Evolutionary conservation across 257 asterid species (phyloP).

Genomic region (Solanum sejunctum): DNA sequence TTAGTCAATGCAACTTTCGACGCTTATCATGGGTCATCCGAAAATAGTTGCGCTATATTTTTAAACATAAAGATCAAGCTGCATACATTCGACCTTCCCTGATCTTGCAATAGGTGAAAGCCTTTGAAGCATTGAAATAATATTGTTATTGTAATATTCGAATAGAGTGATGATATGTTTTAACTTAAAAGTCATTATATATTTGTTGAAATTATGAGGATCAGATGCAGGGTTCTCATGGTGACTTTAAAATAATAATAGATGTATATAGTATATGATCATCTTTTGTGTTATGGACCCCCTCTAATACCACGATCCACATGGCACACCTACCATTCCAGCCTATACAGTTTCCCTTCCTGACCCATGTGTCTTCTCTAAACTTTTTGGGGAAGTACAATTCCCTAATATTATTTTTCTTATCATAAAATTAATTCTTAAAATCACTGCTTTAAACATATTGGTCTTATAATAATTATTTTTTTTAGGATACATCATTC

Average conservation of each 20-base stretch:
- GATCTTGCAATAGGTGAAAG: too few species aligned
- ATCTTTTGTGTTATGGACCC: constrained; percentile 2
- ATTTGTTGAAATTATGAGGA: neutral
- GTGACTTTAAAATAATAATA: neutral
- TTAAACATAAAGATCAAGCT: too few species aligned
- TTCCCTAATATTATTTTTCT: neutral
- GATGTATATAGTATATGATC: neutral
- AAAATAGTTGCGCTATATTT: too few species aligned
- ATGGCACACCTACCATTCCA: constrained; percentile 38
- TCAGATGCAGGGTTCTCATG: neutral
- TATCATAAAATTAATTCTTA: neutral
- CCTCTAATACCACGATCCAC: constrained; percentile 13
- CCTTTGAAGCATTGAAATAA: too few species aligned
- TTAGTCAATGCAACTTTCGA: too few species aligned
- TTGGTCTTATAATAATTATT: neutral
- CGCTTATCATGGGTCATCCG: too few species aligned
- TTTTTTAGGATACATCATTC: constrained; percentile 64
- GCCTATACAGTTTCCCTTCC: constrained; percentile 26
- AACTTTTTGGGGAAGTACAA: neutral
- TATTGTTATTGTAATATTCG: neutral
- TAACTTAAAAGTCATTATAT: neutral
- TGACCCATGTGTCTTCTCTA: constrained; percentile 17
- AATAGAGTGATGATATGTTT: neutral
- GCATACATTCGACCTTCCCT: too few species aligned
- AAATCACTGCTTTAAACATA: neutral